Conservation (phyloP, 1,284 basidiomycete genomes). For the Tilletiopsis washingtonensis region DNA sequence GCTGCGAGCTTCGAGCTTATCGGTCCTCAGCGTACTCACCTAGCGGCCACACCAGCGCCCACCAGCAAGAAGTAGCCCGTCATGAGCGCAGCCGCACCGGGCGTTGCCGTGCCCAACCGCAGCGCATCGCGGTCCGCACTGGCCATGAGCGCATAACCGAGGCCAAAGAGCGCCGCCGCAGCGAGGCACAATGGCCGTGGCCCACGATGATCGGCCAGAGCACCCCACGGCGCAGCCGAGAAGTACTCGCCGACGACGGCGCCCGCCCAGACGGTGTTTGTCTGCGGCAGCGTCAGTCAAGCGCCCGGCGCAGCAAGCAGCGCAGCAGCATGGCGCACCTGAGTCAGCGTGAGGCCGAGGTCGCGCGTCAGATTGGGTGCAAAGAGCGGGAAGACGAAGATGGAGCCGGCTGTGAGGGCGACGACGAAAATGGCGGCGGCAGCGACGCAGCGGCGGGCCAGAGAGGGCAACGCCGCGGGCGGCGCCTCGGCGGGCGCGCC, state of each 20-base stretch:
- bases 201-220: conserved; percentile 11
- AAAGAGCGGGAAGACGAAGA: conserved; percentile 17
- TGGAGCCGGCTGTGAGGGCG: too few species aligned
- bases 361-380: conserved; percentile 11
- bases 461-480: too few species aligned
- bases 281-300: conserved; percentile 10
- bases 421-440: too few species aligned
- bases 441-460: too few species aligned
- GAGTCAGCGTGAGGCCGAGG: conserved; percentile 10
- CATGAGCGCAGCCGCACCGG: conserved; percentile 1
- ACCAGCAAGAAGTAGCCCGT: conserved; percentile 11
- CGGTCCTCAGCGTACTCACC: neutral
- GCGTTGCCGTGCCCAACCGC: neutral
- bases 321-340: too few species aligned
- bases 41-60: conserved; percentile 13
- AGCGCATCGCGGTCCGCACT: conserved; percentile 7
- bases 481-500: too few species aligned
- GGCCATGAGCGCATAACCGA: conserved; percentile 18
- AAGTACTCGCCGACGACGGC: conserved; percentile 17
- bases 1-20: neutral
- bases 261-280: conserved; percentile 14
- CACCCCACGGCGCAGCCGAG: conserved; percentile 9
- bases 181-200: conserved; percentile 8
- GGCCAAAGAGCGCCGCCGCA: conserved; percentile 11
- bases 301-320: too few species aligned